These are phyloP conservation scores for Picea mariana DNA, from an alignment of 83 land plant species.

Conservation along the genomic window DNA sequence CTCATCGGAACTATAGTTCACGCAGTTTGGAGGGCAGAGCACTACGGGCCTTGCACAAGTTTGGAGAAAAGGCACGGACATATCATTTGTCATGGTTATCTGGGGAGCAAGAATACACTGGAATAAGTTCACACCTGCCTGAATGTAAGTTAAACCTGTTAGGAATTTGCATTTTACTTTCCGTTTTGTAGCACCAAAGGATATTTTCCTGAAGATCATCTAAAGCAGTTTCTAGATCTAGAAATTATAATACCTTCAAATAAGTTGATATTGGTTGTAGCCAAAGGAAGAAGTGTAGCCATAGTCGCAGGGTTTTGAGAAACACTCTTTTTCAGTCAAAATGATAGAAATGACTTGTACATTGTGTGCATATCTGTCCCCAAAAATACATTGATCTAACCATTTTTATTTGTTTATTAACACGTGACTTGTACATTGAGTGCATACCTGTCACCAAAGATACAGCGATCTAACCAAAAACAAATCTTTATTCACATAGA, in stretches of 20 bases:
- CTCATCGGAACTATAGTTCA: conserved; percentile 20
- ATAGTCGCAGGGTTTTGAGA: not conserved
- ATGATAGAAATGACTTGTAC: no score
- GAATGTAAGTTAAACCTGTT: not conserved
- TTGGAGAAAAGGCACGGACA: conserved; percentile 66
- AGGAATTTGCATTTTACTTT: conserved; percentile 3
- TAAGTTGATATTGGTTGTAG: not conserved
- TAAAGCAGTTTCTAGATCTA: no score
- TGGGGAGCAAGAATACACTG: not conserved
- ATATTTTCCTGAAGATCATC: not conserved
- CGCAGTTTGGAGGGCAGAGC: conserved; percentile 67
- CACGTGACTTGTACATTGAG: not conserved
- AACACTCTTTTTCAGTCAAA: not conserved
- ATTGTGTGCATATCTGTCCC: no score
- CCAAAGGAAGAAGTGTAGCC: not conserved
- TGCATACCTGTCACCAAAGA: not conserved
- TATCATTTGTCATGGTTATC: not conserved
- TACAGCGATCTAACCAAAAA: not conserved
- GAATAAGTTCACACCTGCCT: conserved; percentile 5
- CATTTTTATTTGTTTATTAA: no score
- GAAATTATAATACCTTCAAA: not conserved
- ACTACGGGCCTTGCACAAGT: conserved; percentile 67
- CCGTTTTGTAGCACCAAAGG: not conserved
- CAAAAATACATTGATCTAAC: no score
- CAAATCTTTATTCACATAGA: no score